phyloP scores from a whole-genome alignment of 2,329 filamentous ascomycete genomes.

The Sporothrix dimorphospora region DNA sequence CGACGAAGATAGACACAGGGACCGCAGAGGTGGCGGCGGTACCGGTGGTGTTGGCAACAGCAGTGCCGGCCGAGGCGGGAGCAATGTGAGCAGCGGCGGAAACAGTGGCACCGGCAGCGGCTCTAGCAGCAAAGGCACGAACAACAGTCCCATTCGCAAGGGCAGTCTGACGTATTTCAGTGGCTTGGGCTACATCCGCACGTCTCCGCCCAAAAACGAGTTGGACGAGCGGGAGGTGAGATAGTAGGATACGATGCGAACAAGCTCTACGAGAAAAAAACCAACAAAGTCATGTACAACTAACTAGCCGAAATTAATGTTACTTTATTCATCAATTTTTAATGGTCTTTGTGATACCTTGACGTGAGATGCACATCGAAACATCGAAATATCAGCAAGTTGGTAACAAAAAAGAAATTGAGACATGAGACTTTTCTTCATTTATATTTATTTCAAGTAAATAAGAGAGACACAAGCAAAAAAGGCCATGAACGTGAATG shows the following conservation, averaged over 20 bases:
- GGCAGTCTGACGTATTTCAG: neutral
- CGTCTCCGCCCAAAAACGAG: neutral
- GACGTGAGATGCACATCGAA: neutral
- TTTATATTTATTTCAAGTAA: neutral
- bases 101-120: neutral
- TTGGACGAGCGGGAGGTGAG: neutral
- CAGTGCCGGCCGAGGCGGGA: neutral
- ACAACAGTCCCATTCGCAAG: neutral
- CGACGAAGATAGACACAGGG: neutral
- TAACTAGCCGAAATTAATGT: conserved; percentile 19
- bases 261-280: neutral
- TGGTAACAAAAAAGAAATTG: neutral
- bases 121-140: neutral
- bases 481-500: neutral
- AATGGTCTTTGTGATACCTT: neutral
- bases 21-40: neutral
- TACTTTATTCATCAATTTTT: neutral
- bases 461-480: neutral
- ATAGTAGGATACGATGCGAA: neutral
- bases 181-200: neutral
- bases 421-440: neutral
- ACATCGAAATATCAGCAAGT: too few relatives aligned
- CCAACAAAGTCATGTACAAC: neutral
- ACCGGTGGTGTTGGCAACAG: neutral
- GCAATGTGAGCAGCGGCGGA: neutral